Conservation (phyloP, 2,329 filamentous ascomycete species). For the Zymoseptoria brevis region DNA sequence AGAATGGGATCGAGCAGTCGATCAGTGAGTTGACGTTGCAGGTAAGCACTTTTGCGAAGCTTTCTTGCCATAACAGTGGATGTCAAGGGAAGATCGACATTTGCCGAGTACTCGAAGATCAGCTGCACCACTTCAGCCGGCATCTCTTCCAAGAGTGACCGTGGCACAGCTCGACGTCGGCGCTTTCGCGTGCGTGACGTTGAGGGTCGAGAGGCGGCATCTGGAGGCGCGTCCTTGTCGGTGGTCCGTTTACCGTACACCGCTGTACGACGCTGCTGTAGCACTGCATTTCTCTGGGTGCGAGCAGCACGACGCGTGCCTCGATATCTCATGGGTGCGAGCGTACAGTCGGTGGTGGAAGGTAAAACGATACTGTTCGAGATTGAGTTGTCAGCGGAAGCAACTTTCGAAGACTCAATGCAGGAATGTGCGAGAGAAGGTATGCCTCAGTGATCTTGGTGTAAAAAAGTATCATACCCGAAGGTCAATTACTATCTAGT, state of each 20-base stretch:
- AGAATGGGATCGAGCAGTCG: slow-evolving; percentile 18
- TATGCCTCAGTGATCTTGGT: slow-evolving; percentile 34
- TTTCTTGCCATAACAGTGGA: slow-evolving; percentile 23
- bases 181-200: slow-evolving; percentile 11
- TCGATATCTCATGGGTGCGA: slow-evolving; percentile 28
- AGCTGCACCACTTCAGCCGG: slow-evolving; percentile 30
- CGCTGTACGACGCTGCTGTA: slow-evolving; percentile 8
- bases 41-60: slow-evolving; percentile 24
- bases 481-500: slow-evolving; percentile 48
- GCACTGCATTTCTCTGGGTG: slow-evolving; percentile 16
- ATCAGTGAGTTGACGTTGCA: slow-evolving; percentile 23
- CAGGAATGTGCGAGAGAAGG: background rate
- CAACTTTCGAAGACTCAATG: slow-evolving; percentile 1
- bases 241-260: background rate
- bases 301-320: slow-evolving; percentile 25
- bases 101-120: slow-evolving; percentile 28
- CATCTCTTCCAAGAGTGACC: slow-evolving; percentile 26
- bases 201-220: background rate
- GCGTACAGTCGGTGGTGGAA: background rate
- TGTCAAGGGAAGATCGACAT: slow-evolving; percentile 25
- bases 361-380: slow-evolving; percentile 3
- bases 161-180: slow-evolving; percentile 3
- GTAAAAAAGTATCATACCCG: slow-evolving; percentile 30
- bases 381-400: background rate
- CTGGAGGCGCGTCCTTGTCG: background rate